Base-by-base conservation (phyloP, 257 asterid genomes). In the Fraxinus americana region DNA sequence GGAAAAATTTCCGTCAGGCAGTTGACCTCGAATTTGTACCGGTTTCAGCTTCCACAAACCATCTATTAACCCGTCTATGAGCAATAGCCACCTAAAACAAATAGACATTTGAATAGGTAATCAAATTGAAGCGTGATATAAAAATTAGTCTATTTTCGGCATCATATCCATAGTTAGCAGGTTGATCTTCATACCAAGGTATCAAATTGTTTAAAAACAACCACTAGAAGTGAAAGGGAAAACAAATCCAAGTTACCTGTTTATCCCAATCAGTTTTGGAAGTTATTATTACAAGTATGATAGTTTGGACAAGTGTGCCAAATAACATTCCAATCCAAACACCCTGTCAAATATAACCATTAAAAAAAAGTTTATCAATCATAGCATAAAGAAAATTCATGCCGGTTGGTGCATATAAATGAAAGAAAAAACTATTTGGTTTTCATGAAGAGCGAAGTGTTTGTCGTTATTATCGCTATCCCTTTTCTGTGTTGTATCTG, bases 241-340 rank as follows among this genome's bases (percentile, higher is more conserved):
- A 39, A 4, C 57, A 71, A 14, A 70, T 36, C n/a, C 41, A 66
- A 38, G n/a, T 0, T 77, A 87, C 94, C 94, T 89, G 92, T 50
- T 80, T 80, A 25, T 91, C 91, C 96, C 96, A 91, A 41, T 91
- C 92, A 4, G 89, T 91, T 83, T 66, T 85, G 67, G 21, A 52
- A 61, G 94, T 85, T 54, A 89, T 72, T 23, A 84, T 68, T 50
- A 83, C 2, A 12, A 91, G 82, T 19, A 84, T 79, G 45, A 89
- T 71, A 0, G 96, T 88, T 59, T 91, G 96, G 41, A 88, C 72
- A 35, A 91, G 45, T 14, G 89, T 85, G 23, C 94, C 96, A 25
- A 87, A 7, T 59, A 91, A 16, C 94, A 91, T 91, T 70, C 96
- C 94, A 29, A 90, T 81, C 96, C 96, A 91, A 23, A 91, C 91